These are phyloP conservation scores for Hypoxylon subgilvum DNA, from an alignment of 495 filamentous ascomycete genomes.

Conservation along the genomic window DNA sequence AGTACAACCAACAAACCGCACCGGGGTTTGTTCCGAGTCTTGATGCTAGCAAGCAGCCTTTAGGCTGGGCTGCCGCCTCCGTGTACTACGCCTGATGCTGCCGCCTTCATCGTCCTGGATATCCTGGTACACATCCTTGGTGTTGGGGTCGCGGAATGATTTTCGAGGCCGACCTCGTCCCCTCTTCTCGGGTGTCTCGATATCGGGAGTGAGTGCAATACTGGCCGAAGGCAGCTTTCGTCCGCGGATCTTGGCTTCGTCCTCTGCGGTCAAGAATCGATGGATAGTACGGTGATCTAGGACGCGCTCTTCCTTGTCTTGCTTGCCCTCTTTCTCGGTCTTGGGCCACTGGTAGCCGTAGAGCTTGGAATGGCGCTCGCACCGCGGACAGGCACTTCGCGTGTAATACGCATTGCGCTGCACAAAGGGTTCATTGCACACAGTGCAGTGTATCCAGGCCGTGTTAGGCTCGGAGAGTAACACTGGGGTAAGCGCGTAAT, in stretches of 20 bases:
- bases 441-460: constrained; percentile 85
- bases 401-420: constrained; percentile 87
- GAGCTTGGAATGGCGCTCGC: constrained; percentile 92
- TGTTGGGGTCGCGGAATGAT: background rate
- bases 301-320: constrained; percentile 77
- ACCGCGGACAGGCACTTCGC: constrained; percentile 82
- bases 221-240: constrained; percentile 36
- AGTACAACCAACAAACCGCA: background rate
- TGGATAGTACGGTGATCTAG: constrained; percentile 76
- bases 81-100: constrained; percentile 22
- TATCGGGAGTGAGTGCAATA: background rate
- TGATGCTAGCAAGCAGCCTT: constrained; percentile 18
- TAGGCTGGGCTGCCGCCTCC: constrained; percentile 26
- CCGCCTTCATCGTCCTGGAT: constrained; percentile 4
- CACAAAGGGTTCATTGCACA: constrained; percentile 80
- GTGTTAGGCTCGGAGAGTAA: constrained; percentile 75
- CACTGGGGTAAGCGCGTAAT: constrained; percentile 75
- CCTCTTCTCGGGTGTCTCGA: constrained; percentile 22
- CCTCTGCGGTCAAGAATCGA: constrained; percentile 69
- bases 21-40: background rate
- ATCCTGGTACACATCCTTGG: constrained; percentile 2
- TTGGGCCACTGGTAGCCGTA: constrained; percentile 97
- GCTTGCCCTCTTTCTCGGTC: constrained; percentile 74
- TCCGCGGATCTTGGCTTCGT: constrained; percentile 64
- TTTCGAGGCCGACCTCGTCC: constrained; percentile 24